Evolutionary conservation across 2,329 filamentous ascomycete species (phyloP).

Genomic region (Drechslerella stenobrocha): DNA sequence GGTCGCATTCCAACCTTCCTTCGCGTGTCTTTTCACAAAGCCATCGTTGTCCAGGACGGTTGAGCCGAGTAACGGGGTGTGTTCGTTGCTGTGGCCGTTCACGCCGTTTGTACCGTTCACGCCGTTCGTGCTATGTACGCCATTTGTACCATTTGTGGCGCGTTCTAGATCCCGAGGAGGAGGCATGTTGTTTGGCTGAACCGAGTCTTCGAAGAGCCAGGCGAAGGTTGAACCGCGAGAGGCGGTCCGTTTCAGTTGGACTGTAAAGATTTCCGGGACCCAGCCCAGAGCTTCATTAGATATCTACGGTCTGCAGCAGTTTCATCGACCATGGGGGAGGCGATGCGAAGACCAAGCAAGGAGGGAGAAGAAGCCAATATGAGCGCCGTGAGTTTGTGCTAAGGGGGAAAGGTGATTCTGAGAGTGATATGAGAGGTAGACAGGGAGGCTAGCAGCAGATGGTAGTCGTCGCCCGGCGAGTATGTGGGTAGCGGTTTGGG

Average conservation of each 20-base stretch:
- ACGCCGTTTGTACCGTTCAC: slow-evolving; percentile 22
- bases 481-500: neutral
- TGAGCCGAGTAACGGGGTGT: slow-evolving; percentile 42
- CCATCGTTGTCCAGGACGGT: slow-evolving; percentile 21
- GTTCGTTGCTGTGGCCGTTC: slow-evolving; percentile 42
- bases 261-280: slow-evolving; percentile 45
- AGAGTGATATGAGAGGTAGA: no score
- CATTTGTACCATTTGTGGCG: slow-evolving; percentile 18
- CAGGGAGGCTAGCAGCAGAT: no score
- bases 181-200: slow-evolving; percentile 29
- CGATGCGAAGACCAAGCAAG: slow-evolving; percentile 11
- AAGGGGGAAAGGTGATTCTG: no score
- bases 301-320: slow-evolving; percentile 22
- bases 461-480: neutral
- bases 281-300: slow-evolving; percentile 48
- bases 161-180: slow-evolving; percentile 42
- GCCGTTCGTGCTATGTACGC: neutral
- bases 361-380: no score
- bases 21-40: slow-evolving; percentile 47
- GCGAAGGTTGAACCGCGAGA: slow-evolving; percentile 47
- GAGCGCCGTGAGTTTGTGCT: neutral
- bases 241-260: slow-evolving; percentile 48
- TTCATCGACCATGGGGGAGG: slow-evolving; percentile 35
- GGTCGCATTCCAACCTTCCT: slow-evolving; percentile 47
- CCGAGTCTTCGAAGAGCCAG: slow-evolving; percentile 45